Conservation (phyloP, 192 early-diverging fungal species). For the Coemansia brasiliensis region DNA sequence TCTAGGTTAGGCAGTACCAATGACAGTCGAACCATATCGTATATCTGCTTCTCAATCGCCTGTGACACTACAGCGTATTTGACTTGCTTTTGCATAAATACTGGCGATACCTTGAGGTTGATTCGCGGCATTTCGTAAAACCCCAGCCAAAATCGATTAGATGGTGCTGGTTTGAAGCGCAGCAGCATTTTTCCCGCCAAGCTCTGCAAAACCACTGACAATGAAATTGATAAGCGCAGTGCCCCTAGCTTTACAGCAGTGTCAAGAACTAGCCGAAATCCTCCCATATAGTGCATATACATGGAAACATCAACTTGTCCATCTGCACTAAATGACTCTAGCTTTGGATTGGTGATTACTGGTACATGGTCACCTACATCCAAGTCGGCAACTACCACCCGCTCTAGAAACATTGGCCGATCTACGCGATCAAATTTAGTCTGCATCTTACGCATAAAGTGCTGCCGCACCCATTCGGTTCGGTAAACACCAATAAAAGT, state of each 20-base stretch:
- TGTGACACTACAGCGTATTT: constrained; percentile 76
- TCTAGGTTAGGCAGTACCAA: constrained; percentile 90
- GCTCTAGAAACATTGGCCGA: constrained; percentile 71
- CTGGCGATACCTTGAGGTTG: constrained; percentile 70
- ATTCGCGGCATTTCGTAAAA: constrained; percentile 78
- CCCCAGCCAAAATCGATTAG: constrained; percentile 85
- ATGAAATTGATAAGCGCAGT: constrained; percentile 72
- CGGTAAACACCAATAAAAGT: constrained; percentile 72
- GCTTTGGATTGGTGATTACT: constrained; percentile 71
- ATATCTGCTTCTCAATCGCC: constrained; percentile 81
- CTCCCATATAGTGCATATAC: constrained; percentile 77
- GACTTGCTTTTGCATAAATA: constrained; percentile 83
- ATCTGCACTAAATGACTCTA: constrained; percentile 67
- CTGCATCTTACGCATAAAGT: constrained; percentile 66
- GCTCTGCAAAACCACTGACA: constrained; percentile 72
- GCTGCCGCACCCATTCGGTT: constrained; percentile 61
- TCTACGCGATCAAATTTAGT: constrained; percentile 64
- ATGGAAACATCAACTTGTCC: constrained; percentile 75
- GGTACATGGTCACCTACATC: constrained; percentile 78
- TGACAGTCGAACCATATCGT: constrained; percentile 73
- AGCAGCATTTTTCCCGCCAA: constrained; percentile 72
- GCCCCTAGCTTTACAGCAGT: constrained; percentile 66
- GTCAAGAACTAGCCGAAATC: constrained; percentile 71
- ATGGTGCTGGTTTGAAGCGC: constrained; percentile 75
- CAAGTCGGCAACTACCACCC: constrained; percentile 75